A percentile compares a stretch with the other conserved stretches of the same genome.
phyloP scores from a whole-genome alignment of 495 filamentous ascomycete species.

The Trichocladium antarcticum region DNA sequence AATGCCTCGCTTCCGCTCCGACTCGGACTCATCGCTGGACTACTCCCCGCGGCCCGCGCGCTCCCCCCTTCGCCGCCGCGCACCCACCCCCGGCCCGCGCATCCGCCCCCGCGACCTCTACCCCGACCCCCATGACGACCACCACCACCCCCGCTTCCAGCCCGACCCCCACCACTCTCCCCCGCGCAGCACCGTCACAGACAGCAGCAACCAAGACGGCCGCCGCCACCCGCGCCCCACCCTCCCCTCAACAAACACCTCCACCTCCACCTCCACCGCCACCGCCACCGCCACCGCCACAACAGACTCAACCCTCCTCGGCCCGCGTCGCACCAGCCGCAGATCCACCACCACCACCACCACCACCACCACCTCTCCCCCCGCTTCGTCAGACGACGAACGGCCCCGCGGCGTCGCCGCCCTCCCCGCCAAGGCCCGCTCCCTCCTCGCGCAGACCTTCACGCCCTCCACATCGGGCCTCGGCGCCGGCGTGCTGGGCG shows the following conservation, averaged over 20 bases:
- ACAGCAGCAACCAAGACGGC: neutral
- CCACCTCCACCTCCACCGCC: no score
- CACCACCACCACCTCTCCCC: neutral
- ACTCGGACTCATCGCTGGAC: neutral
- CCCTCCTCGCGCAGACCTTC: constrained; percentile 25
- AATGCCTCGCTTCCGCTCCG: constrained; percentile 6
- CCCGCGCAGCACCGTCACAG: neutral
- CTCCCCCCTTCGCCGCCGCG: neutral
- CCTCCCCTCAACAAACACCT: neutral
- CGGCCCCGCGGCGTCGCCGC: neutral
- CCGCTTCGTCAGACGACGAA: neutral
- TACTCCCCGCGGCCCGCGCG: neutral
- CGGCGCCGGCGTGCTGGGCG: constrained; percentile 35
- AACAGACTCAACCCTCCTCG: neutral
- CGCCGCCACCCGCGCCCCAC: neutral
- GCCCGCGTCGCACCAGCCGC: no score
- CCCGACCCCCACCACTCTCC: constrained; percentile 1
- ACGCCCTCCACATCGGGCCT: constrained; percentile 31
- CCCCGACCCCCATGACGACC: neutral
- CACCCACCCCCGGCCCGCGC: neutral
- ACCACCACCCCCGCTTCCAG: constrained; percentile 3
- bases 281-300: neutral
- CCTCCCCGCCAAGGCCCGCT: constrained; percentile 18
- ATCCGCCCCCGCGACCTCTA: constrained; percentile 3
- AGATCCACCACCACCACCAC: neutral